A percentile compares a stretch with the other conserved stretches of the same genome.
Conservation (phyloP, 495 filamentous ascomycete genomes). For the Tuber brumale region DNA sequence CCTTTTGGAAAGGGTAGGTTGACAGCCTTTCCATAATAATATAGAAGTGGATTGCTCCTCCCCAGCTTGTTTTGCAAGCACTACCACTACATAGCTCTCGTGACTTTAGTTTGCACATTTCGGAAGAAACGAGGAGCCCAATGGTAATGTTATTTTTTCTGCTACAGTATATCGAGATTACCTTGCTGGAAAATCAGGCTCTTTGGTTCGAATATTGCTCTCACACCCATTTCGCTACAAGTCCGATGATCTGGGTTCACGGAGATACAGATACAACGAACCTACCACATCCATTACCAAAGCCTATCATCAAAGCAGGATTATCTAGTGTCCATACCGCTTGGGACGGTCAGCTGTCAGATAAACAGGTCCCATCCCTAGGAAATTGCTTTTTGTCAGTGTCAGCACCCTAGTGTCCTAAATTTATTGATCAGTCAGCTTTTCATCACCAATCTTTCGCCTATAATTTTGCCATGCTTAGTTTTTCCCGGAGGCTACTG, state of each 20-base stretch:
- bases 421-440: no score
- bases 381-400: no score
- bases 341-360: no score
- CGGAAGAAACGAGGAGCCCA: not conserved
- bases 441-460: no score
- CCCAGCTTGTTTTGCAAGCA: not conserved
- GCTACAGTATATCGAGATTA: not conserved
- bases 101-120: not conserved
- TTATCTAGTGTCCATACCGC: no score
- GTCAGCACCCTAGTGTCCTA: no score
- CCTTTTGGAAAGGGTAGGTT: not conserved
- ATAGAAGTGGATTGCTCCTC: not conserved
- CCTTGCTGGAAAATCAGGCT: not conserved
- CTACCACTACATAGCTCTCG: not conserved
- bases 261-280: not conserved
- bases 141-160: not conserved
- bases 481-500: no score
- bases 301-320: not conserved
- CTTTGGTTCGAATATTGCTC: not conserved
- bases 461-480: no score
- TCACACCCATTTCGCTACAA: not conserved
- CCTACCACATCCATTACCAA: not conserved
- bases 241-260: not conserved
- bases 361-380: no score
- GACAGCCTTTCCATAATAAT: not conserved